Evolutionary conservation across 2,329 filamentous ascomycete species (phyloP), one percentile per base, ranked within the genome.

Genomic region (Pseudogymnoascus pannorum): DNA sequence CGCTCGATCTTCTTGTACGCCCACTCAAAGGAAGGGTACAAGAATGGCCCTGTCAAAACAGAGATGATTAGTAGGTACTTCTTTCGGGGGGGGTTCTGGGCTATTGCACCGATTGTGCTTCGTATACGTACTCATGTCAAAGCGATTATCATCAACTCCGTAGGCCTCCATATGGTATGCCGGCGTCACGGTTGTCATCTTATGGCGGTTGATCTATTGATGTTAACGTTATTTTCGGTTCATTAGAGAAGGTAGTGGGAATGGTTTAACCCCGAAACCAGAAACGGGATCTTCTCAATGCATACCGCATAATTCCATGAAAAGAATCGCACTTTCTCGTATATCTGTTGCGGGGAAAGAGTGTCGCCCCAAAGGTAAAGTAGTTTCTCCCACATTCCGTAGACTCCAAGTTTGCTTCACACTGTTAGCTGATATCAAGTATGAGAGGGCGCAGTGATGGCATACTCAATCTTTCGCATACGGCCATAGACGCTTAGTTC

Each of bases 191-290:
- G 78, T 78, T 2, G 80, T 84, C 76, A 81, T 80, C 72, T 87
- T 87, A 68, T 87, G 84, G 9, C 85, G 72, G 68, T 87, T 87
- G 67, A 86, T 83, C 0, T 77, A 75, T 69, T 84, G 82, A 64
- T 76, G 60, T 26, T 42, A 7, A 16, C 2, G 44, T 54, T 18
- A 54, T n/a, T 31, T 54, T 18, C 24, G 12, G n/a, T 9, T 31
- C 5, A 18, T 54, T 54, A 16, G 2, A 29, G 12, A 29, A 12
- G 24, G 22, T n/a, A 7, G 1, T 16, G 3, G n/a, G n/a, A 5
- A 5, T 51, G 9, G 44, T 11, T 54, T 54, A 20, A 44, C 2
- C 11, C 20, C 4, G 7, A 20, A 22, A n/a, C 24, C 2, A 5
- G 9, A 20, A 40, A 12, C 0, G 35, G 35, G 8, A 5, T 20